Evolutionary conservation across 1,284 basidiomycete species (phyloP), one percentile per base, ranked within the genome.

Genomic region (Psilocybe mexicana): DNA sequence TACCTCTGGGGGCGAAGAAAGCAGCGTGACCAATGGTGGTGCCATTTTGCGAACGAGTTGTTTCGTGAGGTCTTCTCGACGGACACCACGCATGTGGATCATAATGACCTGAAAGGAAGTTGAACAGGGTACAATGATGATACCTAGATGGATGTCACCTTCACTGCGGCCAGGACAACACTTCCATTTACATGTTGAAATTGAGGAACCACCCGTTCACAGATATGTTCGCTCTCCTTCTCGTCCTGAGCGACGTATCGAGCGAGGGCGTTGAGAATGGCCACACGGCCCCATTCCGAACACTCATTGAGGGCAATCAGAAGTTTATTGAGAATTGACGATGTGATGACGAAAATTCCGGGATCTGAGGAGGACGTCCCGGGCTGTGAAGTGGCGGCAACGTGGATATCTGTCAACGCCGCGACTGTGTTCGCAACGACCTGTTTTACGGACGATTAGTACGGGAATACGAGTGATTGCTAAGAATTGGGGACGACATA

Each of bases 231-330:
- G 68, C 92, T 92, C 76, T 99, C 97, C 74, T 94, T 92, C 59
- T 92, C 91, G 67, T 97, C 96, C 28, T 81, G 77, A 0, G 94
- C 85, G 50, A 80, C 81, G 74, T 98, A 99, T 51, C 93, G 85
- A 7, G 93, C 83, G 43, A 99, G 77, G 0, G 93, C 93, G 59
- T 90, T 91, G 54, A 99, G 77, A 51, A 99, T 89, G 1, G 94
- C 93, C 24, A 99, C 94, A 57, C 96, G 85, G 35, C 96, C 96
- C 96, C 96, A 99, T 77, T 99, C 96, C 0, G 96, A 97, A 72
- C 96, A 98, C 75, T 98, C 97, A 72, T 98, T 98, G 36, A 99
- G 81, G 2, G 96, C 96, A 54, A 98, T 91, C 58, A 99, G 82
- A 3, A 99, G 84, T 72, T 97, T 98, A 72, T 85, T 90, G 57